Evolutionary conservation across 768 basidiomycete genomes (phyloP), one percentile per base, ranked within the genome.

Genomic region (Cystobasidium tubakii): DNA sequence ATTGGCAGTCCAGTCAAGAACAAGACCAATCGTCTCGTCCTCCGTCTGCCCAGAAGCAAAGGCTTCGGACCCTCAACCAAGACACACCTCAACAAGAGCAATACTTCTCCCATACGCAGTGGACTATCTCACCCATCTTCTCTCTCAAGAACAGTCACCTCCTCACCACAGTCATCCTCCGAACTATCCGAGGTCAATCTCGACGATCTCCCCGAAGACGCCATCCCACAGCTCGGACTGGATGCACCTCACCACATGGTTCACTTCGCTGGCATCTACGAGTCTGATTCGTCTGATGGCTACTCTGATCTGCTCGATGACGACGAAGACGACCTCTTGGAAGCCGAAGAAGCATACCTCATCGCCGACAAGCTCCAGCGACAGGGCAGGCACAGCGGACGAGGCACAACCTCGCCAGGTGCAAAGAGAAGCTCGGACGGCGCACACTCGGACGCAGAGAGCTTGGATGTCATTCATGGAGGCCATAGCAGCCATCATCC

Each of bases 31-130:
- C 69, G 69, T 23, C 55, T 71, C 34, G 55, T 71, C 50, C 69
- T 71, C 25, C 69, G 69, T n/a, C 55, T 71, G 4, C 69, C 69
- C 23, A 57, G 36, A 39, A 65, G 43, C 25, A 60, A 60, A 60
- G 57, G 57, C 33, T 60, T 60, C 21, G 57, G 57, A 60, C 57
- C 39, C 23, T 67, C 66, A 6, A 42, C 63, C 25, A 46, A 53
- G n/a, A n/a, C n/a, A 44, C 31, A 54, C 66, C 25, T 42, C 36
- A 44, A 33, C 66, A 60, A 29, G 29, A 60, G 6, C 7, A 60
- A 60, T 15, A 27, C 15, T 15, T 60, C 57, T 17, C 29, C 57
- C n/a, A n/a, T 50, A 9, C 46, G 46, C 21, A 50, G 21, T 50
- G 46, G 46, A 50, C 9, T 21, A 21, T 3, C 6, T 2, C 57